Conservation (phyloP, 257 asterid genomes). For the Fraxinus quadrangulata region DNA sequence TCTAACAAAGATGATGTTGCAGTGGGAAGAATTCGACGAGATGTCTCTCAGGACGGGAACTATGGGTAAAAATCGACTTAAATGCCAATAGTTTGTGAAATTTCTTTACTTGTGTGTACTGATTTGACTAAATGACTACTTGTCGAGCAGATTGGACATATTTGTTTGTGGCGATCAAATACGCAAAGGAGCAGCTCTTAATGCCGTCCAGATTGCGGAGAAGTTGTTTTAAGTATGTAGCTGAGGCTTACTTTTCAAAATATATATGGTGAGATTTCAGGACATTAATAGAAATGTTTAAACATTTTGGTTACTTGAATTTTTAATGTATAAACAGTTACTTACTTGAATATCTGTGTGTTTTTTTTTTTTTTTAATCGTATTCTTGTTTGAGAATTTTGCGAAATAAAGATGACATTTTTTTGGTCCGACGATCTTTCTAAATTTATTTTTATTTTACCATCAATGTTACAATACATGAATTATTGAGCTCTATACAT, state of each 20-base stretch:
- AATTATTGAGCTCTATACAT: background rate
- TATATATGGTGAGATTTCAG: slow-evolving; percentile 19
- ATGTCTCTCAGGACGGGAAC: slow-evolving; percentile 83
- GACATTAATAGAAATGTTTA: background rate
- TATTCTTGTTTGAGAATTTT: background rate
- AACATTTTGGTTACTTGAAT: background rate
- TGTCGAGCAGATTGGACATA: slow-evolving; percentile 69
- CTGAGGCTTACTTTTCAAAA: background rate
- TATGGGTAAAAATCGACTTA: slow-evolving; percentile 55
- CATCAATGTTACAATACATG: background rate
- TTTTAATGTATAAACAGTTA: background rate
- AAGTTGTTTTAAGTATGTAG: slow-evolving; percentile 50
- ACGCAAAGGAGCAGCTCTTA: slow-evolving; percentile 96
- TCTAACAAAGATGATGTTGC: slow-evolving; percentile 90
- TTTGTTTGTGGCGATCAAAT: slow-evolving; percentile 97
- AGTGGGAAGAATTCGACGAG: slow-evolving; percentile 89
- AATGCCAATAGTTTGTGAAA: background rate
- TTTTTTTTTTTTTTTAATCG: background rate
- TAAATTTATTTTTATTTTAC: background rate
- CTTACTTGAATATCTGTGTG: background rate
- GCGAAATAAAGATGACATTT: background rate
- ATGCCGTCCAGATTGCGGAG: slow-evolving; percentile 87
- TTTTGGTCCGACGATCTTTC: background rate
- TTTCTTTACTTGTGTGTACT: background rate
- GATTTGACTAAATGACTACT: background rate